These are phyloP conservation scores for Lactarius hengduanensis DNA, from an alignment of 768 basidiomycete species.

Conservation along the genomic window DNA sequence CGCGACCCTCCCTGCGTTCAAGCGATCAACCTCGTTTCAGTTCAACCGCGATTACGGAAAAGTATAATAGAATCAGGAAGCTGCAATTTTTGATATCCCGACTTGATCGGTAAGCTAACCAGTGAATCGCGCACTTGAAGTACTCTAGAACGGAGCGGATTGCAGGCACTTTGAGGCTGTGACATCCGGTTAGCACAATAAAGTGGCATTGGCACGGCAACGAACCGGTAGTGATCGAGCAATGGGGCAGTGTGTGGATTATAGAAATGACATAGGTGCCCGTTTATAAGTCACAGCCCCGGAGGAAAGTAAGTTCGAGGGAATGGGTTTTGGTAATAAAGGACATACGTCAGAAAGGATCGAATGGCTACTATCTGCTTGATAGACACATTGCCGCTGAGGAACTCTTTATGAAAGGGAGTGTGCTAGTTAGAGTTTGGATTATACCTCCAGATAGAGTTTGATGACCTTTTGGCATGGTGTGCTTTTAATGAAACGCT, in stretches of 20 bases:
- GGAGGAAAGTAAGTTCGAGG: conserved; percentile 7
- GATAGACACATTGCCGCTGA: conserved; percentile 89
- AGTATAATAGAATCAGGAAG: too few species aligned
- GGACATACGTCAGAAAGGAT: conserved; percentile 81
- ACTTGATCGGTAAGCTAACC: too few species aligned
- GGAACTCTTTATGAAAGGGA: conserved; percentile 27
- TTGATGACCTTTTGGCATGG: conserved; percentile 90
- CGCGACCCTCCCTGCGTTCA: too few species aligned
- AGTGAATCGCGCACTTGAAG: too few species aligned
- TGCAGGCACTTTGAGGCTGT: too few species aligned
- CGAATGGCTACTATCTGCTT: conserved; percentile 81
- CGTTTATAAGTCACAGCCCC: conserved; percentile 75
- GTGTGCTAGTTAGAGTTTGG: not conserved
- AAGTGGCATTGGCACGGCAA: too few species aligned
- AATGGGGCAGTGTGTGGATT: conserved; percentile 91
- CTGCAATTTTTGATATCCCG: too few species aligned
- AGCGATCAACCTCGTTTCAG: too few species aligned
- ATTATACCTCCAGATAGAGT: conserved; percentile 75
- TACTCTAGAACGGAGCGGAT: too few species aligned
- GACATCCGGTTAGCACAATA: too few species aligned
- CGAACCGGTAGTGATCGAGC: too few species aligned
- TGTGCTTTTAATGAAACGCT: conserved; percentile 84
- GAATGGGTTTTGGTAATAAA: not conserved
- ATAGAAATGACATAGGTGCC: conserved; percentile 88
- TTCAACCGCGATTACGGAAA: too few species aligned